A percentile compares a stretch with the other conserved stretches of the same genome.
These are phyloP conservation scores for Serendipita sp. DNA, from an alignment of 768 basidiomycete species.

Conservation along the genomic window DNA sequence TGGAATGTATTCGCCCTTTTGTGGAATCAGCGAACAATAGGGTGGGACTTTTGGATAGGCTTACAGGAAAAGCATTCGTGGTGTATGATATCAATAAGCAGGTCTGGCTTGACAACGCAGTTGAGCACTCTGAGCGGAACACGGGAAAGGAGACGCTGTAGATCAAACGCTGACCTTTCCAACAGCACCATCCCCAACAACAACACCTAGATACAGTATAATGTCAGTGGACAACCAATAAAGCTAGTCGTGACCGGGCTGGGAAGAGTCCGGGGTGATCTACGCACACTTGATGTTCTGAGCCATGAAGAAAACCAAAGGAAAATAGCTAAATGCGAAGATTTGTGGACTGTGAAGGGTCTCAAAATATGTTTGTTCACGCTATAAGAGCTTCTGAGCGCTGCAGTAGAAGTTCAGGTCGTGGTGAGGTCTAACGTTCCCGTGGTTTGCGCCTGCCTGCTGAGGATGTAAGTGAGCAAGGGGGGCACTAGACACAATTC, in stretches of 20 bases:
- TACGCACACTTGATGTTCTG: constrained; percentile 5
- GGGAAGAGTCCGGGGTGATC: neutral
- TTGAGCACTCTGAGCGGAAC: constrained; percentile 12
- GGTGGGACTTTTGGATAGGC: constrained; percentile 19
- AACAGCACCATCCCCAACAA: constrained; percentile 96
- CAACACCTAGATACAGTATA: constrained; percentile 51
- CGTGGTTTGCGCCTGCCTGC: too few relatives aligned
- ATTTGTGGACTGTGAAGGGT: neutral
- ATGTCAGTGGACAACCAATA: neutral
- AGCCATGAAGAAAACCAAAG: constrained; percentile 2
- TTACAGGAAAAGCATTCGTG: constrained; percentile 89
- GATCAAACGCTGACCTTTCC: constrained; percentile 52
- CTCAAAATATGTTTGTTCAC: neutral
- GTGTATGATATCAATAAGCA: constrained; percentile 99
- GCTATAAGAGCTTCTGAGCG: neutral
- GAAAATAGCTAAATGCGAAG: neutral
- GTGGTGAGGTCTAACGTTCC: neutral
- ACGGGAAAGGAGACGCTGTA: neutral
- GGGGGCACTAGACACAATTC: too few relatives aligned
- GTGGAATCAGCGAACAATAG: constrained; percentile 10
- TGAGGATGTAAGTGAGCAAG: too few relatives aligned
- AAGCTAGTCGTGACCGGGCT: neutral
- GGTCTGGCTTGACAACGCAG: constrained; percentile 37
- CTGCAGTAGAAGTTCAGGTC: neutral
- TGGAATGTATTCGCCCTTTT: constrained; percentile 88